These are phyloP conservation scores for Pythium rishiriense DNA, from an alignment of 352 stramenopile species.

Conservation along the genomic window DNA sequence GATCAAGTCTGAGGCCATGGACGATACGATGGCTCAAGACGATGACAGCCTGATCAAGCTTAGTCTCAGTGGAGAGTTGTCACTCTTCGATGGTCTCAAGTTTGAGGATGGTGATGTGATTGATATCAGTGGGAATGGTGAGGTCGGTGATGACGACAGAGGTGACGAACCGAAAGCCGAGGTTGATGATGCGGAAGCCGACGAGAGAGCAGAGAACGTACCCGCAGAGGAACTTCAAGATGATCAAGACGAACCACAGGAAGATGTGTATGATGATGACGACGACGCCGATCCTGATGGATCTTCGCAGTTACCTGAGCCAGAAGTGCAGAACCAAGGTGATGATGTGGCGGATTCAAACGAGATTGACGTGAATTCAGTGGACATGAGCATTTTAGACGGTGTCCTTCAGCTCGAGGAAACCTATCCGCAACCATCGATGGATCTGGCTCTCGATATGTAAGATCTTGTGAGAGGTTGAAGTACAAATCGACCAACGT, in stretches of 20 bases:
- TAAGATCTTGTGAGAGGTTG: conserved; percentile 4
- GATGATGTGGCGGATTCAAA: not conserved
- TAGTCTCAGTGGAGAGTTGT: conserved; percentile 76
- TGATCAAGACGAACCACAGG: conserved; percentile 26
- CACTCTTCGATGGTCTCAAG: conserved; percentile 86
- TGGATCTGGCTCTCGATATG: conserved; percentile 30
- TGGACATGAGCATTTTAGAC: conserved; percentile 14
- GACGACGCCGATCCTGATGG: conserved; percentile 29
- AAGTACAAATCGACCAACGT: not conserved
- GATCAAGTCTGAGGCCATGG: conserved; percentile 17
- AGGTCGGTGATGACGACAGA: conserved; percentile 26
- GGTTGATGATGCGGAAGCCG: conserved; percentile 23
- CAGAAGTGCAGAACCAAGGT: conserved; percentile 9
- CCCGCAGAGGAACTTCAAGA: conserved; percentile 19
- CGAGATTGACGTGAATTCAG: conserved; percentile 8
- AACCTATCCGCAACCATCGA: conserved; percentile 16
- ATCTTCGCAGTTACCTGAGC: conserved; percentile 12
- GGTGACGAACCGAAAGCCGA: conserved; percentile 2
- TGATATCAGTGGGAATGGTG: conserved; percentile 54
- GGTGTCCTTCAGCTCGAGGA: conserved; percentile 20
- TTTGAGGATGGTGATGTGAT: conserved; percentile 86
- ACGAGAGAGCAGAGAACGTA: conserved; percentile 5
- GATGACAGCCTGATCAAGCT: conserved; percentile 70
- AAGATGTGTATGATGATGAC: conserved; percentile 65
- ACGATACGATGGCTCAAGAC: conserved; percentile 34